Conservation (phyloP, 2,329 filamentous ascomycete genomes). For the Sarocladium oryzae region DNA sequence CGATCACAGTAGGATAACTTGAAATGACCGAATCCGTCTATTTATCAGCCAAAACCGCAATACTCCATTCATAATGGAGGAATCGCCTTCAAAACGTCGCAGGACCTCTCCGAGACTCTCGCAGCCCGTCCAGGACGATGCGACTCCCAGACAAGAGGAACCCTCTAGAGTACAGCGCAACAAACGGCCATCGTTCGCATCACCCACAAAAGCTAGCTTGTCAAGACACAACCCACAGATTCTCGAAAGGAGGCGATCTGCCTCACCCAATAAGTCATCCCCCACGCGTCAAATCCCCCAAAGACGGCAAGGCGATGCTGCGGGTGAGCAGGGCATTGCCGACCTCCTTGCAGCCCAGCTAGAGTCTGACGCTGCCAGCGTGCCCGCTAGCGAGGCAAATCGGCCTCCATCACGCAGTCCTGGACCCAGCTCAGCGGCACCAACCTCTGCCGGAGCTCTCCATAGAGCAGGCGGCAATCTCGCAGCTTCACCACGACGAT, state of each 20-base stretch:
- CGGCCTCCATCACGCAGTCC: background rate
- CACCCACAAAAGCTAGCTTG: constrained; percentile 60
- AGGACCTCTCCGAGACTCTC: constrained; percentile 43
- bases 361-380: constrained; percentile 17
- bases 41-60: too few relatives aligned
- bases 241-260: constrained; percentile 37
- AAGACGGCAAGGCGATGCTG: constrained; percentile 14
- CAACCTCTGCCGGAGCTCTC: background rate
- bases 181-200: constrained; percentile 53
- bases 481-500: constrained; percentile 30
- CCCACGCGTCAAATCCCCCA: constrained; percentile 10
- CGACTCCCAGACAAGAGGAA: constrained; percentile 12
- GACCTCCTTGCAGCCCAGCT: constrained; percentile 25
- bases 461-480: constrained; percentile 22
- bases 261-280: constrained; percentile 26
- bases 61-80: constrained; percentile 31
- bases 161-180: constrained; percentile 16
- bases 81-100: constrained; percentile 57
- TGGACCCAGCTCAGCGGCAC: constrained; percentile 1
- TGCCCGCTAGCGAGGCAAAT: constrained; percentile 19
- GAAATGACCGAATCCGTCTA: too few relatives aligned
- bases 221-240: constrained; percentile 55
- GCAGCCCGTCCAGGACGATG: constrained; percentile 10
- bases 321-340: constrained; percentile 19
- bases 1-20: too few relatives aligned